A percentile compares a stretch with the other conserved stretches of the same genome.
Evolutionary conservation across 257 asterid genomes (phyloP).

Genomic region (Lavandula angustifolia): DNA sequence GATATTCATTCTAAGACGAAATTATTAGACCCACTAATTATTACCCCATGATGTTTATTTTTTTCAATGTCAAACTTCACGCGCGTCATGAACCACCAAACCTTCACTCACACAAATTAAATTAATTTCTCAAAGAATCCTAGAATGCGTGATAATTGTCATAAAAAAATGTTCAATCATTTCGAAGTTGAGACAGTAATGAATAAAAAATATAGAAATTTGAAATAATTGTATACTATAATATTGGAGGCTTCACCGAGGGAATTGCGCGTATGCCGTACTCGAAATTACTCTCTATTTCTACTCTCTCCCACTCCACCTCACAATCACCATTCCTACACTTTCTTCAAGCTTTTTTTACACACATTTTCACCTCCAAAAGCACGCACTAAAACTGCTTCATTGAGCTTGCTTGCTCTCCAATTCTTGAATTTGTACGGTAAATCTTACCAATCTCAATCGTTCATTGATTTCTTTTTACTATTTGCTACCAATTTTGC

Average conservation of each 20-base stretch:
- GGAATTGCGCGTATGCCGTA: slow-evolving; percentile 27
- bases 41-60: no score
- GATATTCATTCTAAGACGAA: no score
- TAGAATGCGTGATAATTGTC: no score
- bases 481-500: slow-evolving; percentile 4
- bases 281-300: slow-evolving; percentile 24
- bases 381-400: not conserved
- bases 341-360: not conserved
- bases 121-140: no score
- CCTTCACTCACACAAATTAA: no score
- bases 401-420: slow-evolving; percentile 8
- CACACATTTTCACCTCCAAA: slow-evolving; percentile 11
- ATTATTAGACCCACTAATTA: no score
- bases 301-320: slow-evolving; percentile 23
- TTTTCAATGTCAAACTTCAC: no score
- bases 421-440: not conserved
- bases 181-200: no score
- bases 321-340: slow-evolving; percentile 6
- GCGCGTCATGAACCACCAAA: no score
- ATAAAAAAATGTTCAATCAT: no score
- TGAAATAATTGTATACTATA: no score
- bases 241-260: slow-evolving; percentile 31
- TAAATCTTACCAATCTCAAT: not conserved
- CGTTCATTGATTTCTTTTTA: not conserved
- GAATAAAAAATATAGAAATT: not conserved